Evolutionary conservation across 2,329 filamentous ascomycete species (phyloP).

Genomic region (Fusarium subtropicale): DNA sequence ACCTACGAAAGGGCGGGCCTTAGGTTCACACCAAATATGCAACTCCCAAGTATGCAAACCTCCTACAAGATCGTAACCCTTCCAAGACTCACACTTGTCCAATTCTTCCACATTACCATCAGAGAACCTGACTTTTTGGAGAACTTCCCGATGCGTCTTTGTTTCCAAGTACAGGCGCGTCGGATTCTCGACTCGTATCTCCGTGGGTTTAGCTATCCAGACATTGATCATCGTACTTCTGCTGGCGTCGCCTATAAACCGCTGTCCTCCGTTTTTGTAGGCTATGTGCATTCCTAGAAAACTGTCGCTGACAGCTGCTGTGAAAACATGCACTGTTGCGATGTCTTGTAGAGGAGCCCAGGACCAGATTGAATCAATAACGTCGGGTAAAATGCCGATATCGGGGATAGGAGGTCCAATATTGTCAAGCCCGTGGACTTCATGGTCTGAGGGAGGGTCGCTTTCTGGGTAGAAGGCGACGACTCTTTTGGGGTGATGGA

Average conservation of each 20-base stretch:
- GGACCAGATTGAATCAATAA: not conserved
- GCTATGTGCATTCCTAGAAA: not conserved
- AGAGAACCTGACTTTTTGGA: not conserved
- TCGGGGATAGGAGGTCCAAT: not conserved
- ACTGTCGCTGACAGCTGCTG: fast-evolving
- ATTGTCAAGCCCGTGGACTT: not conserved
- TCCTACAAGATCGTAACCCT: not conserved
- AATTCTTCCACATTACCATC: fast-evolving
- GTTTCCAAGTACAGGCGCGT: not conserved
- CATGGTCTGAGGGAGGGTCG: fast-evolving
- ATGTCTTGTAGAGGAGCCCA: conserved; percentile 7
- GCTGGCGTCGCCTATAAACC: not conserved
- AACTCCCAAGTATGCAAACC: not conserved
- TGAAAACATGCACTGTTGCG: not conserved
- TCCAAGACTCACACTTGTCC: no score
- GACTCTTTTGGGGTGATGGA: fast-evolving
- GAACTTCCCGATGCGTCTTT: not conserved
- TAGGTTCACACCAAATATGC: not conserved
- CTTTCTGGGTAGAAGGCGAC: not conserved
- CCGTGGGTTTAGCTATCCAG: no score
- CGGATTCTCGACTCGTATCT: not conserved
- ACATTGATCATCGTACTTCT: not conserved
- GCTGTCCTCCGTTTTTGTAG: conserved; percentile 3
- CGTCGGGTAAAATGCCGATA: no score
- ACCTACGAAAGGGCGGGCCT: fast-evolving